These are phyloP conservation scores for Solanum appendiculatum DNA, from an alignment of 257 asterid species.

Conservation along the genomic window DNA sequence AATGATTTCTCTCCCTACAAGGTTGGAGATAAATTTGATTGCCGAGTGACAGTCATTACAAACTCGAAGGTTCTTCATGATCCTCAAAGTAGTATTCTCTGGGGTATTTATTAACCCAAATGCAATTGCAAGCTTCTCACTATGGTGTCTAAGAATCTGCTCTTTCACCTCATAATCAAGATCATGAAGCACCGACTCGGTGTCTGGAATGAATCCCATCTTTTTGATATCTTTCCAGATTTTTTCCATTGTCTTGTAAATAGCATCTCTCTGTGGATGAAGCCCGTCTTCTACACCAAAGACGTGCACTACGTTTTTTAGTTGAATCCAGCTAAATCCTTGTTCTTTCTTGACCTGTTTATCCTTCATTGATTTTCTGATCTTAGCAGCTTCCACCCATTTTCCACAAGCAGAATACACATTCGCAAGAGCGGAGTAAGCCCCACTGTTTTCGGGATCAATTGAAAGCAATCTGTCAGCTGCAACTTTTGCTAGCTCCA, in stretches of 20 bases:
- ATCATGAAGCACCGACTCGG: conserved; percentile 67
- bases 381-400: conserved; percentile 75
- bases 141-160: conserved; percentile 68
- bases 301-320: conserved; percentile 50
- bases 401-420: conserved; percentile 70
- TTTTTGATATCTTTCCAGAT: conserved; percentile 79
- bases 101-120: conserved; percentile 71
- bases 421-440: conserved; percentile 78
- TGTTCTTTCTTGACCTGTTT: conserved; percentile 82
- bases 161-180: conserved; percentile 73
- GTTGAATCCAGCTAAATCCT: conserved; percentile 83
- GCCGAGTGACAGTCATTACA: conserved; percentile 87
- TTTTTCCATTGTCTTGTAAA: conserved; percentile 32
- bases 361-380: conserved; percentile 77
- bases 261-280: conserved; percentile 66
- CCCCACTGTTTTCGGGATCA: conserved; percentile 75
- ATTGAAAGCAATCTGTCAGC: conserved; percentile 64
- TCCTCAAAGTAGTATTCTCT: conserved; percentile 47
- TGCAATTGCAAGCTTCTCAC: conserved; percentile 88
- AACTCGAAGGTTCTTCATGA: conserved; percentile 91
- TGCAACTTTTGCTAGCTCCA: conserved; percentile 58
- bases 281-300: conserved; percentile 76
- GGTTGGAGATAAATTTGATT: conserved; percentile 55
- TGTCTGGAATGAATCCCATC: conserved; percentile 75
- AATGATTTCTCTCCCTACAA: conserved; percentile 53